A percentile compares a stretch with the other conserved stretches of the same genome.
Conservation (phyloP, 352 stramenopile species). For the Aphanomyces astaci region DNA sequence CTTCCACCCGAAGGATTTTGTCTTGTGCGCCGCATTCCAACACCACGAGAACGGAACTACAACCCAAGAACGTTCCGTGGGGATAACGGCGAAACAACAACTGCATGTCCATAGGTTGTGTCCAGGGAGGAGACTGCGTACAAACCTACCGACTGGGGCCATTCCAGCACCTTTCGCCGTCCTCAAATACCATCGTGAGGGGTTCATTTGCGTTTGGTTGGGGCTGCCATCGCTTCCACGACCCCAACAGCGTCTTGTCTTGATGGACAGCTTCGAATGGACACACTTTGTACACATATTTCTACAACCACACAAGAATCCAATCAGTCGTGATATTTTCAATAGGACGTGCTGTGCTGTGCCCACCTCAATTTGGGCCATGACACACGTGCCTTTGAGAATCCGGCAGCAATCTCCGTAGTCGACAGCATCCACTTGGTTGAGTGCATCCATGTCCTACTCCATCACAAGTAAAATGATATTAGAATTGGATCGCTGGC, state of each 20-base stretch:
- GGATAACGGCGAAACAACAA: too few species aligned
- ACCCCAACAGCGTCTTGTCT: conserved; percentile 59
- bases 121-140: not conserved
- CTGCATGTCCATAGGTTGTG: too few species aligned
- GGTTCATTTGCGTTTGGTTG: too few species aligned
- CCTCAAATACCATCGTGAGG: conserved; percentile 57
- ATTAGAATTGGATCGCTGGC: too few species aligned
- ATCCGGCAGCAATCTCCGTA: conserved; percentile 13
- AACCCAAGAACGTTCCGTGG: too few species aligned
- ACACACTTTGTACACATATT: conserved; percentile 51
- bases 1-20: conserved; percentile 76
- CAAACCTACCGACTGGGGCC: conserved; percentile 42
- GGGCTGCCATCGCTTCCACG: conserved; percentile 56
- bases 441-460: conserved; percentile 15
- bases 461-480: too few species aligned
- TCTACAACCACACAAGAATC: conserved; percentile 24
- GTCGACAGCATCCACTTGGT: not conserved
- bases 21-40: conserved; percentile 70
- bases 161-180: conserved; percentile 82
- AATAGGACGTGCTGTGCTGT: conserved; percentile 34
- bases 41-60: conserved; percentile 49
- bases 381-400: conserved; percentile 25
- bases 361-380: conserved; percentile 33
- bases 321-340: conserved; percentile 27
- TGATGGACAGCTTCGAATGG: conserved; percentile 68